Percentiles rank a stretch among this genome's conserved stretches.
These are phyloP conservation scores for Podaxis sp. DNA, from an alignment of 768 basidiomycete genomes.

Conservation along the genomic window DNA sequence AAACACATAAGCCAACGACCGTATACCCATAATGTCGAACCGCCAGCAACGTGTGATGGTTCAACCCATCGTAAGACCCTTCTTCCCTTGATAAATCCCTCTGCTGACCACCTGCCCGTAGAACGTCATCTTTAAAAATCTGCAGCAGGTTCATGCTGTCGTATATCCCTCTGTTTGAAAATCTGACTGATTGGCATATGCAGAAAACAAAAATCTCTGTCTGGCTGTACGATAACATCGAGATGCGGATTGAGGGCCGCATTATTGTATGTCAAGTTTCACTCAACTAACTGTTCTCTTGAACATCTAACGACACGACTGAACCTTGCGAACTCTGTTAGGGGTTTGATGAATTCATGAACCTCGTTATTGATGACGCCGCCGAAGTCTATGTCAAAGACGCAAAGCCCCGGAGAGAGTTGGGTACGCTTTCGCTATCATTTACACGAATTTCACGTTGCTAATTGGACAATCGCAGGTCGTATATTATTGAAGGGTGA, in stretches of 20 bases:
- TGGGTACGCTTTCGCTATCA: constrained; percentile 55
- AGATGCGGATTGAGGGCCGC: constrained; percentile 94
- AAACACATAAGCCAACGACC: not conserved
- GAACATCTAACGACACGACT: constrained; percentile 3
- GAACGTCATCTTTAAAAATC: constrained; percentile 99
- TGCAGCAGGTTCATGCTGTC: constrained; percentile 65
- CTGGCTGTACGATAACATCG: constrained; percentile 96
- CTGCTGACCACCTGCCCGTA: constrained; percentile 27
- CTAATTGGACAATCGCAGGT: constrained; percentile 45
- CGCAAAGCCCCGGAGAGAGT: constrained; percentile 76
- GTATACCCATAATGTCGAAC: constrained; percentile 68
- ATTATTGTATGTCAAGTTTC: constrained; percentile 75
- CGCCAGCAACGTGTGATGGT: constrained; percentile 98
- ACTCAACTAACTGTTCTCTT: constrained; percentile 11
- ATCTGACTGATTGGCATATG: constrained; percentile 9
- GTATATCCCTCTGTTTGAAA: not conserved
- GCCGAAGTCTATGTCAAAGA: constrained; percentile 91
- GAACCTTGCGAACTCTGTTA: constrained; percentile 30
- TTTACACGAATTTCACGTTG: constrained; percentile 9
- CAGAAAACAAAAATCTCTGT: constrained; percentile 85
- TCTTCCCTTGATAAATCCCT: constrained; percentile 4
- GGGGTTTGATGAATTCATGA: constrained; percentile 99
- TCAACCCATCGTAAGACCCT: constrained; percentile 88
- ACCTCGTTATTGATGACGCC: constrained; percentile 92
- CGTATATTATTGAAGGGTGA: constrained; percentile 97